Percentiles rank a stretch among this genome's conserved stretches.
Conservation (phyloP, 441 rosid genomes). For the Syzygium syzygioides region DNA sequence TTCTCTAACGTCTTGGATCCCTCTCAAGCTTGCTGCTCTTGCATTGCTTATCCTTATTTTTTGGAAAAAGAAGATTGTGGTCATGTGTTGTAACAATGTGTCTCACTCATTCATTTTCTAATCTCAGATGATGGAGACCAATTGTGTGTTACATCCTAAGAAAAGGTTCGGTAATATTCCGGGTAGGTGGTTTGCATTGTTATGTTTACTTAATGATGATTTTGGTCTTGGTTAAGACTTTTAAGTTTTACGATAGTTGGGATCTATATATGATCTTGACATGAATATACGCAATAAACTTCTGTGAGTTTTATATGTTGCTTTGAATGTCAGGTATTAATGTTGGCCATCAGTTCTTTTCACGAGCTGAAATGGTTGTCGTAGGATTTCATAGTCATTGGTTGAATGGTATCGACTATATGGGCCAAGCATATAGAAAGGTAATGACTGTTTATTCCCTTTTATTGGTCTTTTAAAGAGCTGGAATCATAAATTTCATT, state of each 20-base stretch:
- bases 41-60: background rate
- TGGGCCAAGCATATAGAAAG: slow-evolving; percentile 47
- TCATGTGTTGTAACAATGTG: background rate
- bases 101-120: background rate
- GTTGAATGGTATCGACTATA: slow-evolving; percentile 84
- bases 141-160: slow-evolving; percentile 41
- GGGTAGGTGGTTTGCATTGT: slow-evolving; percentile 35
- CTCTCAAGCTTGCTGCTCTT: background rate
- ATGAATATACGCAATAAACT: background rate
- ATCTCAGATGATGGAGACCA: slow-evolving; percentile 42
- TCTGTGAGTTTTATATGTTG: background rate
- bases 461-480: background rate
- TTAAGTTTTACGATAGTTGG: background rate
- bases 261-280: background rate
- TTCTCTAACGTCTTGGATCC: background rate
- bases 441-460: slow-evolving; percentile 12
- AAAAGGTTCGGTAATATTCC: slow-evolving; percentile 65
- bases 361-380: slow-evolving; percentile 86
- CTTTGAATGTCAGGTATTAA: slow-evolving; percentile 47
- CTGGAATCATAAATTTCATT: background rate
- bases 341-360: slow-evolving; percentile 79
- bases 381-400: slow-evolving; percentile 85
- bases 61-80: background rate
- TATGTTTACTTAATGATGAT: background rate
- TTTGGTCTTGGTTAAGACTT: background rate